Evolutionary conservation across 306 rosid species (phyloP).

Genomic region (Ziziphus jujuba): DNA sequence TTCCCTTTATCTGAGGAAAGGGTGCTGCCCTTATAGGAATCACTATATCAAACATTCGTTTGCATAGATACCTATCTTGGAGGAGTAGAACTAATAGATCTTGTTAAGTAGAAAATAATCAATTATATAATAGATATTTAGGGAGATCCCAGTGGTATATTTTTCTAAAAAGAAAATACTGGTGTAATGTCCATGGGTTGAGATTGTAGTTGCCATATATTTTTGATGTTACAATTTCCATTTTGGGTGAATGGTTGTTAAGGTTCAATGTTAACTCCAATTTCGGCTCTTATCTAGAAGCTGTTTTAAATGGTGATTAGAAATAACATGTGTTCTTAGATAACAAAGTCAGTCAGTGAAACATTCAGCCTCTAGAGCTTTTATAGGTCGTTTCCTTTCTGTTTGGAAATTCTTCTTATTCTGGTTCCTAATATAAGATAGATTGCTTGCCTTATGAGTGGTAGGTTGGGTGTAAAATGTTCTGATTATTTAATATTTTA

Average conservation of each 20-base stretch:
- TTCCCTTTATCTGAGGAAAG: not conserved
- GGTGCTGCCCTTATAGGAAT: slow-evolving; percentile 11
- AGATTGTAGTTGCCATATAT: not conserved
- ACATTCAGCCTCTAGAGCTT: too few relatives aligned
- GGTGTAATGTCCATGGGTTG: not conserved
- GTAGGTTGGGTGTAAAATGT: too few relatives aligned
- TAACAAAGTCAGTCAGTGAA: too few relatives aligned
- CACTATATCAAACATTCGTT: not conserved
- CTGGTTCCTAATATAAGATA: too few relatives aligned
- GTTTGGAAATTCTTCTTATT: too few relatives aligned
- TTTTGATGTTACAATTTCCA: slow-evolving; percentile 4
- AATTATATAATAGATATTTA: not conserved
- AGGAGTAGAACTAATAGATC: slow-evolving; percentile 19
- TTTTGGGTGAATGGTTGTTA: not conserved
- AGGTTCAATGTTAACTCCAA: slow-evolving; percentile 1
- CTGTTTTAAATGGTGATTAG: too few relatives aligned
- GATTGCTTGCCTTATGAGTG: too few relatives aligned
- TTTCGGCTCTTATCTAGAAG: too few relatives aligned
- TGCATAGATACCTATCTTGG: not conserved
- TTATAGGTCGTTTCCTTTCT: too few relatives aligned
- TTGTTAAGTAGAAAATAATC: not conserved
- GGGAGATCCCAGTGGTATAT: slow-evolving; percentile 6
- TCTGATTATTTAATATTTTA: too few relatives aligned
- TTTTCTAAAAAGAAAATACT: not conserved
- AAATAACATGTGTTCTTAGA: too few relatives aligned